phyloP scores from a whole-genome alignment of 345 rosid genomes.

The Boechera divaricarpa region DNA sequence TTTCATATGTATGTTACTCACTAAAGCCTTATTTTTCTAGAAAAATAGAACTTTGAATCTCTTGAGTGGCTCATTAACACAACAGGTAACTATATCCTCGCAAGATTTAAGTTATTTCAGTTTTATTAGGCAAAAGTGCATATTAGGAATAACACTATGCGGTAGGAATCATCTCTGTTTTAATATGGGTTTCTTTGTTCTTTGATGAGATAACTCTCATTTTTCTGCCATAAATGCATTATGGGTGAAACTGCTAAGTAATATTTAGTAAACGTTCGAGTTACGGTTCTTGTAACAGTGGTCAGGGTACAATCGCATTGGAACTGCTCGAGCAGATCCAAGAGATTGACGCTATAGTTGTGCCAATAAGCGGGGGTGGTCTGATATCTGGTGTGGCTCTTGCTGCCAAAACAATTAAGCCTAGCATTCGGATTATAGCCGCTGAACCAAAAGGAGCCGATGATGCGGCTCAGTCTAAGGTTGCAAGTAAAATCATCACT shows the following conservation, averaged over 20 bases:
- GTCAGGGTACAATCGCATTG: conserved; percentile 86
- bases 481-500: conserved; percentile 66
- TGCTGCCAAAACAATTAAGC: conserved; percentile 91
- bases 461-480: conserved; percentile 93
- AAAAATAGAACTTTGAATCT: background rate
- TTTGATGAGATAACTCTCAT: background rate
- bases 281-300: conserved; percentile 54
- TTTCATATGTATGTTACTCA: background rate
- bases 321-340: conserved; percentile 84
- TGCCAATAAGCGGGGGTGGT: conserved; percentile 94
- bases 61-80: background rate
- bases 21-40: background rate
- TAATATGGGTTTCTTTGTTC: background rate
- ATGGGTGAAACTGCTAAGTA: conserved; percentile 10
- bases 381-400: conserved; percentile 90
- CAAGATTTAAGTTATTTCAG: background rate
- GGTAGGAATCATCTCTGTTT: background rate
- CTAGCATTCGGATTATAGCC: conserved; percentile 68
- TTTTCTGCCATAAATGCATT: background rate
- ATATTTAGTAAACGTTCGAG: background rate
- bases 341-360: conserved; percentile 70
- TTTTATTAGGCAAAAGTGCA: background rate
- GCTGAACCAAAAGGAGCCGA: conserved; percentile 93
- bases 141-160: background rate
- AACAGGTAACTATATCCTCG: background rate